phyloP scores from a whole-genome alignment of 345 rosid genomes.

The Corchorus capsularis region DNA sequence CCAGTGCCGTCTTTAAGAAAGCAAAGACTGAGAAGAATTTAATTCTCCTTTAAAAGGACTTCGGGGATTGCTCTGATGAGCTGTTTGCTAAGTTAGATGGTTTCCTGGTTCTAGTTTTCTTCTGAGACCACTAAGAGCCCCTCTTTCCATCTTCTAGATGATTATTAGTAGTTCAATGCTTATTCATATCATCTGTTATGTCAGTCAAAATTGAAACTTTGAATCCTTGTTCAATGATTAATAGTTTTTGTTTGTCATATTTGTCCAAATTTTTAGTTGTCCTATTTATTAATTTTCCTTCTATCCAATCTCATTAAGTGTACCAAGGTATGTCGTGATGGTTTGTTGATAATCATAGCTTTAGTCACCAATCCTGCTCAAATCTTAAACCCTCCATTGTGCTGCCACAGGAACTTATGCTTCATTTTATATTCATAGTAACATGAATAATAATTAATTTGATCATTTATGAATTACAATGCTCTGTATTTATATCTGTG shows the following conservation, averaged over 20 bases:
- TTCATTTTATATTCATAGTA: neutral
- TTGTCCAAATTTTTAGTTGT: neutral
- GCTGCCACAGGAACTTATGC: too few species aligned
- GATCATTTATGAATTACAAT: neutral
- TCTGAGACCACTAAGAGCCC: neutral
- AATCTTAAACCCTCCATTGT: too few species aligned
- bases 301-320: neutral
- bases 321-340: too few species aligned
- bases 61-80: neutral
- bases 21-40: neutral
- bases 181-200: neutral
- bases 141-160: conserved; percentile 3
- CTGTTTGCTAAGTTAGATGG: neutral
- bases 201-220: neutral
- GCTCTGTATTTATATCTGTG: neutral
- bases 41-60: neutral
- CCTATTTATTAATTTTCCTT: neutral
- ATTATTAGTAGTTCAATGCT: neutral
- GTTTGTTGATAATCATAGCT: too few species aligned
- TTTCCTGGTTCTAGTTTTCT: conserved; percentile 4
- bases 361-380: too few species aligned
- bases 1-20: neutral
- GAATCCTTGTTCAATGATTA: neutral
- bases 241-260: neutral
- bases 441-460: neutral